Evolutionary conservation across 345 rosid species (phyloP), one percentile per base, ranked within the genome.

Genomic region (Arabidopsis suecica): DNA sequence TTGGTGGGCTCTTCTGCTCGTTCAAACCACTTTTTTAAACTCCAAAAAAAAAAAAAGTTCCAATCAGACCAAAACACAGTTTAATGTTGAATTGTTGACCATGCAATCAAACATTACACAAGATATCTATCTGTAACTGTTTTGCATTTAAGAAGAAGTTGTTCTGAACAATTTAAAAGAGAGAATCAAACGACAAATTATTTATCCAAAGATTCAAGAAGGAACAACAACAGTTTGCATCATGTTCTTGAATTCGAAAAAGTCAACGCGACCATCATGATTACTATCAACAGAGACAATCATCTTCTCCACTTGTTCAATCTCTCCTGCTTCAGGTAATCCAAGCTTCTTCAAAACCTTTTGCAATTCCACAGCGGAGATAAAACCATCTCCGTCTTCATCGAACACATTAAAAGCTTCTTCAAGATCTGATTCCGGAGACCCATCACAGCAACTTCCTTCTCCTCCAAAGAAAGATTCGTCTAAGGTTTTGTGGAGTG

Each of bases 381-480:
- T 94, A 81, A 79, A 91, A 0, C 98, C 96, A 54, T 94, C 98
- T 0, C 97, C 95, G 9, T 91, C 88, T 76, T 82, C 96, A 18
- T 94, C 98, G 60, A 94, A 90, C 72, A 94, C 98, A 79, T 94
- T 94, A 65, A 94, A 94, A 18, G 98, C 97, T 82, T 89, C 98
- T 44, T 85, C 65, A 45, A 94, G 73, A 73, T 94, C 98, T 2
- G 90, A 77, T 20, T 94, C 98, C 8, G 73, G 59, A 9, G 79
- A 69, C 13, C 50, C 47, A 6, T 38, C 45, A 53, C 38, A 41
- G 3, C 61, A 63, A 18, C 38, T 73, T 4, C 62, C 79, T 3
- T 30, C 61, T 41, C 13, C 8, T 5, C 84, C 83, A 6, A 83
- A 80, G 48, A 81, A 78, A 5, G 82, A 68, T 11, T 85, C 74